Evolutionary conservation across 164 flowering plant species (phyloP), one percentile per base, ranked within the genome.

Genomic region (Pachysandra terminalis): DNA sequence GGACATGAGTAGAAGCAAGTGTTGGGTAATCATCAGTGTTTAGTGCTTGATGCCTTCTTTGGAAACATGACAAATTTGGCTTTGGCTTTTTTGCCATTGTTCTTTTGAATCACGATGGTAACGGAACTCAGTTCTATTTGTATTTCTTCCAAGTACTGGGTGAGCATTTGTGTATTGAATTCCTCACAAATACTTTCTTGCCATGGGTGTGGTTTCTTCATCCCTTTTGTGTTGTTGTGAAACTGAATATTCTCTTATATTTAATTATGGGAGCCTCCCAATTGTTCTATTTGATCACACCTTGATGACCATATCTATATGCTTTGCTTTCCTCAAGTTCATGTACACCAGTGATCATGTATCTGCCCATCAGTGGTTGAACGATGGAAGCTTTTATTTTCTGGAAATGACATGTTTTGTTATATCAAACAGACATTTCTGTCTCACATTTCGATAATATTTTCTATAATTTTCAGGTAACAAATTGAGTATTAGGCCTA

Each of bases 391-490:
- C 2, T 55, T 22, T 55, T 55, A 23, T 55, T 9, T 57, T 57
- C 32, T 57, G 60, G 60, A 57, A 12, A 32, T 25, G 32, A 57
- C 25, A 16, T 21, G 9, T 53, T 53, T 32, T 45, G 51, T 45
- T 45, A 10, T 45, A 10, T 45, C 16, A 45, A 45, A 12, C 17
- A 15, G 51, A 10, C 15, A n/a, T 61, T 10, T 45, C 9, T 45
- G 19, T 25, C 35, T 59, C 49, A 12, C 55, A 0, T 10, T 35
- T 7, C 49, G 26, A 60, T 49, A 10, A n/a, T 19, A 62, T 37
- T 17, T 19, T n/a, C 40, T 58, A 7, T 73, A 48, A 45, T 63
- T 66, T 76, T 64, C 81, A 82, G 82, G 71, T 64, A 37, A 63
- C 61, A 62, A 64, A 51, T 73, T 19, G 17, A 59, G 40, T 56